A percentile compares a stretch with the other conserved stretches of the same genome.
Conservation (phyloP, 345 rosid genomes). For the Lagerstroemia speciosa region DNA sequence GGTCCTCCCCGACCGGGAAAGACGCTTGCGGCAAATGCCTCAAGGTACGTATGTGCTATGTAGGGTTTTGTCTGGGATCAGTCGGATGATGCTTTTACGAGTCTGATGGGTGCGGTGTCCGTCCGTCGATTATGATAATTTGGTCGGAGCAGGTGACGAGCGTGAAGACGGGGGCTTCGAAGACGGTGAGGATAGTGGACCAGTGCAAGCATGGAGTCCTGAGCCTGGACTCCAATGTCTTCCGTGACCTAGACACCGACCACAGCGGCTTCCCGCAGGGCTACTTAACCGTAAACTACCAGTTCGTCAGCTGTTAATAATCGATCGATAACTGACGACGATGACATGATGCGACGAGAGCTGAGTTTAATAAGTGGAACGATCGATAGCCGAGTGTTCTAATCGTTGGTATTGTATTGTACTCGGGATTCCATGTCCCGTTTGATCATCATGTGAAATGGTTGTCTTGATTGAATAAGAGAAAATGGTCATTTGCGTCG, state of each 20-base stretch:
- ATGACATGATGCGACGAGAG: background rate
- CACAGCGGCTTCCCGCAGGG: conserved; percentile 29
- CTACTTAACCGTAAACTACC: conserved; percentile 24
- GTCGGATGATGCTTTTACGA: too few relatives aligned
- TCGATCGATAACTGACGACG: background rate
- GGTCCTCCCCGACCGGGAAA: conserved; percentile 34
- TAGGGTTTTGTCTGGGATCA: too few relatives aligned
- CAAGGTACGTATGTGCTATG: conserved; percentile 27
- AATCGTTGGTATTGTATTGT: too few relatives aligned
- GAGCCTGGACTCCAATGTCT: conserved; percentile 41
- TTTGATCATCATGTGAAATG: too few relatives aligned
- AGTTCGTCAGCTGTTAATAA: conserved; percentile 17
- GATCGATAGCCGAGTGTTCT: background rate
- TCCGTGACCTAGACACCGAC: conserved; percentile 32
- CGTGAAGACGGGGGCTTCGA: conserved; percentile 26
- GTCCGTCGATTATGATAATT: too few relatives aligned
- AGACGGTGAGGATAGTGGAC: conserved; percentile 55
- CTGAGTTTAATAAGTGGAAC: background rate
- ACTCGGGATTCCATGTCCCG: too few relatives aligned
- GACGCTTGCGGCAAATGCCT: conserved; percentile 50
- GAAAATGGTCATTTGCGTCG: too few relatives aligned
- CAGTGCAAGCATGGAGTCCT: conserved; percentile 57
- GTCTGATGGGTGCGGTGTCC: too few relatives aligned
- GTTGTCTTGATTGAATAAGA: too few relatives aligned
- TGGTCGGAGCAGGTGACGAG: conserved; percentile 62